Percentiles rank a stretch among this genome's conserved stretches.
Conservation (phyloP, 441 rosid species). For the Rhodomyrtus psidioides region DNA sequence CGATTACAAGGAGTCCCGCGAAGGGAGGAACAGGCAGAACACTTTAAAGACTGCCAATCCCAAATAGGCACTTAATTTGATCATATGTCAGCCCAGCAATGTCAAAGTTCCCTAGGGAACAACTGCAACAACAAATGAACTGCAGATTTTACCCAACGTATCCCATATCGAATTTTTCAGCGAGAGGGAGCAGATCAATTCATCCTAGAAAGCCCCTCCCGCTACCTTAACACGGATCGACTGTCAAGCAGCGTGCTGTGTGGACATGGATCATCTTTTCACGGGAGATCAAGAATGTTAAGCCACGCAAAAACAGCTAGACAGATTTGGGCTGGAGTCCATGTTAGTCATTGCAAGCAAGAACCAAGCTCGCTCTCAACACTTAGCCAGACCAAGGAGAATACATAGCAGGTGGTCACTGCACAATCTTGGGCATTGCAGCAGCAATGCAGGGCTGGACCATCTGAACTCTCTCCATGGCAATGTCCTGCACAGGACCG, state of each 20-base stretch:
- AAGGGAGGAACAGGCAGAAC: background rate
- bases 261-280: background rate
- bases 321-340: conserved; percentile 16
- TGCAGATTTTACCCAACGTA: background rate
- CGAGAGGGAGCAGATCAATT: background rate
- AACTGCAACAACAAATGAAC: background rate
- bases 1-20: background rate
- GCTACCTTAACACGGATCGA: background rate
- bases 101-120: background rate
- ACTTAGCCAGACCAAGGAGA: conserved; percentile 15
- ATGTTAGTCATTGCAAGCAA: conserved; percentile 58
- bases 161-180: background rate
- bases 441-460: conserved; percentile 41
- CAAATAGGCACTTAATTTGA: background rate
- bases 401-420: conserved; percentile 15
- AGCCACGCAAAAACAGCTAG: conserved; percentile 14
- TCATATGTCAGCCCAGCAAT: background rate
- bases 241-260: background rate
- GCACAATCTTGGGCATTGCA: conserved; percentile 42
- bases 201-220: background rate
- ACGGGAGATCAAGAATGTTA: conserved; percentile 17
- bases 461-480: conserved; percentile 41
- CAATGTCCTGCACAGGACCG: conserved; percentile 22
- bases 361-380: conserved; percentile 43
- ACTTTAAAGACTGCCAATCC: background rate